phyloP scores from a whole-genome alignment of 352 stramenopile genomes.

The Phytophthora sansomeana region DNA sequence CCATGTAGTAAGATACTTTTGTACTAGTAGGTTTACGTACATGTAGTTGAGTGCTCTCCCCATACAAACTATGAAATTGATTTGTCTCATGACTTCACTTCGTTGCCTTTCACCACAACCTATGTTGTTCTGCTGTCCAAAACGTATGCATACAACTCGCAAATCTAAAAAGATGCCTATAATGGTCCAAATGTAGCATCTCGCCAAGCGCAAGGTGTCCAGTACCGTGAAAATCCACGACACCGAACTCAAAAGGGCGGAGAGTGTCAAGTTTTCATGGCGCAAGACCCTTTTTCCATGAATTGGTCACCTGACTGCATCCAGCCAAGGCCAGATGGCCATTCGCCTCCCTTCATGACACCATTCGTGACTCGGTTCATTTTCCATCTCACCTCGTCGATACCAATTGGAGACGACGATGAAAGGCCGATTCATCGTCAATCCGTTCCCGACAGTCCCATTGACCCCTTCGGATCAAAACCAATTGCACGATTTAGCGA shows the following conservation, averaged over 20 bases:
- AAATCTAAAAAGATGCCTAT: not conserved
- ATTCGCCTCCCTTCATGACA: not conserved
- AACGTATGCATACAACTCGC: not conserved
- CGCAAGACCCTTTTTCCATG: constrained; percentile 3
- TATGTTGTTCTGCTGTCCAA: too few species aligned
- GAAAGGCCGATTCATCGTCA: constrained; percentile 44
- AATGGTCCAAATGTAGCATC: not conserved
- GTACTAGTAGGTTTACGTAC: not conserved
- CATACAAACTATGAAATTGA: not conserved
- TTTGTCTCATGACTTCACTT: not conserved
- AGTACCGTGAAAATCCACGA: constrained; percentile 23
- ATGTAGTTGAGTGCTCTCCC: not conserved
- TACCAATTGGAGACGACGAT: constrained; percentile 3
- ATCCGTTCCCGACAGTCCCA: constrained; percentile 38
- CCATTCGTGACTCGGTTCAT: constrained; percentile 8
- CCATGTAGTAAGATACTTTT: too few species aligned
- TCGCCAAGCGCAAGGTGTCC: not conserved
- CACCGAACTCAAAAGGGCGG: constrained; percentile 35
- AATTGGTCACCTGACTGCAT: too few species aligned
- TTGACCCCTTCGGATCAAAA: constrained; percentile 25
- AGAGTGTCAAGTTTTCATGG: constrained; percentile 37
- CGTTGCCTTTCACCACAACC: too few species aligned
- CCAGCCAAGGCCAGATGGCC: constrained; percentile 6
- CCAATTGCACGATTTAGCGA: constrained; percentile 31
- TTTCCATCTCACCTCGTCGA: constrained; percentile 18